phyloP scores from a whole-genome alignment of 1,139 yeast genomes.

The Debaryomyces udenii region DNA sequence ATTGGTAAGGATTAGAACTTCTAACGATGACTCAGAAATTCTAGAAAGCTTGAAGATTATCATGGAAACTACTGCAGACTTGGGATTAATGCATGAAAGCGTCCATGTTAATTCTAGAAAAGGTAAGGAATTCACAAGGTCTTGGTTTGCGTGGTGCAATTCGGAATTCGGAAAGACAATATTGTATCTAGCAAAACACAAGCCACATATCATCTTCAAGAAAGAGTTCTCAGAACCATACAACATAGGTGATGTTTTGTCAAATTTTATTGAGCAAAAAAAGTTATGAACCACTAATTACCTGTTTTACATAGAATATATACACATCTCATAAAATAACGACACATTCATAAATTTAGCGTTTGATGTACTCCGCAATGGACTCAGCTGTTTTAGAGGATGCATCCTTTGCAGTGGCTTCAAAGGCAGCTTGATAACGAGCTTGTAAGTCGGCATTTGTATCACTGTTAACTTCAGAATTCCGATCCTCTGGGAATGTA shows the following conservation, averaged over 20 bases:
- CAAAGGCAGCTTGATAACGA: conserved; percentile 74
- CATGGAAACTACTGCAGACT: conserved; percentile 64
- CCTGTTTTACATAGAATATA: conserved; percentile 6
- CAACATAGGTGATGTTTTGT: conserved; percentile 31
- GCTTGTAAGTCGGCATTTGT: conserved; percentile 61
- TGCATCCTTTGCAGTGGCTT: conserved; percentile 61
- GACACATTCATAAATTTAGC: conserved; percentile 17
- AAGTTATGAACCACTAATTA: neutral
- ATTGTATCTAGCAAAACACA: conserved; percentile 68
- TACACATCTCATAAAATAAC: conserved; percentile 11
- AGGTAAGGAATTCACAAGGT: conserved; percentile 59
- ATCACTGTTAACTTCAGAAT: conserved; percentile 56
- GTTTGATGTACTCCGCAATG: conserved; percentile 64
- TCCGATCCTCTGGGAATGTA: conserved; percentile 73
- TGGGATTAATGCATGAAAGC: conserved; percentile 87
- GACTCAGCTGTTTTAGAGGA: conserved; percentile 70
- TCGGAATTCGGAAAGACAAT: conserved; percentile 88
- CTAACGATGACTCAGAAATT: conserved; percentile 73
- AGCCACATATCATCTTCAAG: conserved; percentile 72
- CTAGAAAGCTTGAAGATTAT: conserved; percentile 49
- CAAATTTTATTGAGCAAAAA: neutral
- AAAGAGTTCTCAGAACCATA: conserved; percentile 36
- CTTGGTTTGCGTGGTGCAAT: conserved; percentile 96
- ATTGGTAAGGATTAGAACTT: conserved; percentile 71
- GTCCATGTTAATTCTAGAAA: conserved; percentile 62